Evolutionary conservation across 2,329 filamentous ascomycete genomes (phyloP).

Genomic region (Macrophomina phaseolina): DNA sequence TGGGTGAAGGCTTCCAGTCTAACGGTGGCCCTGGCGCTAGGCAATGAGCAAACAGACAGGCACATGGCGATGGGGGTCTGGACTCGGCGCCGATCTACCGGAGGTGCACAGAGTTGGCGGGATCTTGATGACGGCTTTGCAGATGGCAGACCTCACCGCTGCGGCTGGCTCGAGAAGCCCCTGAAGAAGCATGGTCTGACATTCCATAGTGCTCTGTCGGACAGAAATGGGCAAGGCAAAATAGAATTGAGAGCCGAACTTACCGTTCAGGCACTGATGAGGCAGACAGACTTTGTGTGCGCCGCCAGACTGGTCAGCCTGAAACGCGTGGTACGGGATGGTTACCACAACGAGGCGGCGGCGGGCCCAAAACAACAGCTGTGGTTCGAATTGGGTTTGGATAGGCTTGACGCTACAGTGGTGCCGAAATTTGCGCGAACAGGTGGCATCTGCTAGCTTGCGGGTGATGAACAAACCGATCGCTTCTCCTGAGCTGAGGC

Average conservation of each 20-base stretch:
- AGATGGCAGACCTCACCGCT: constrained; percentile 3
- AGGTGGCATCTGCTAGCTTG: not conserved
- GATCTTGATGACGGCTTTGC: not conserved
- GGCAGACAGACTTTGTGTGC: constrained; percentile 18
- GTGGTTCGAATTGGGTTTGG: constrained; percentile 25
- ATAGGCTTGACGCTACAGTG: not conserved
- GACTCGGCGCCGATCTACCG: constrained; percentile 10
- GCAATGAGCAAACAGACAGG: not conserved
- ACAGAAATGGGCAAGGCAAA: constrained; percentile 17
- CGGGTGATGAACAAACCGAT: not conserved
- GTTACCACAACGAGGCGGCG: constrained; percentile 14
- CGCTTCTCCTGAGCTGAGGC: constrained; percentile 5
- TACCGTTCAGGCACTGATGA: constrained; percentile 14
- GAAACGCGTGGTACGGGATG: constrained; percentile 20
- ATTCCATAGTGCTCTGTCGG: constrained; percentile 12
- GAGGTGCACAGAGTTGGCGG: not conserved
- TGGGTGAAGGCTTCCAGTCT: not conserved
- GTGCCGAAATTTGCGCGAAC: constrained; percentile 19
- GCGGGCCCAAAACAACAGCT: not conserved
- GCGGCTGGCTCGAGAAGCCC: constrained; percentile 1
- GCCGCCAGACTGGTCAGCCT: constrained; percentile 9
- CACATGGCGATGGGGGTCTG: not conserved
- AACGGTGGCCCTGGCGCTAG: constrained; percentile 15
- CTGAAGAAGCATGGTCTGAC: constrained; percentile 12
- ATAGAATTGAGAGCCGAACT: constrained; percentile 5